These are phyloP conservation scores for Gossypium thurberi DNA, from an alignment of 345 rosid genomes.

Conservation along the genomic window DNA sequence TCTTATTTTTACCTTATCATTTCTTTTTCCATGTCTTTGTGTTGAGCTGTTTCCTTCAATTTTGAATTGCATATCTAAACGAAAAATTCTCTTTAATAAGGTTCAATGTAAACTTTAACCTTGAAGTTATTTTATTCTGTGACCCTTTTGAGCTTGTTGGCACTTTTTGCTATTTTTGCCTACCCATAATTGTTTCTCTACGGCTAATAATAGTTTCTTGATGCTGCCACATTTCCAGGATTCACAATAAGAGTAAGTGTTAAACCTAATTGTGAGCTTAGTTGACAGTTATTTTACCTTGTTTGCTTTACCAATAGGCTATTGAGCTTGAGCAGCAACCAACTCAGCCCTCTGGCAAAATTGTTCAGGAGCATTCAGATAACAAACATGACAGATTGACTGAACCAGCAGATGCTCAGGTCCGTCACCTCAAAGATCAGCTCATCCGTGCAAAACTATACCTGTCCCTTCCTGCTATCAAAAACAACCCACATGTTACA, in stretches of 20 bases:
- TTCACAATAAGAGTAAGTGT: not conserved
- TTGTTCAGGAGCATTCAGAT: slow-evolving; percentile 24
- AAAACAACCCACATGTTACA: slow-evolving; percentile 54
- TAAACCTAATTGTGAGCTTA: not conserved
- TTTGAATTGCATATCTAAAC: not conserved
- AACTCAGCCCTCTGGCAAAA: slow-evolving; percentile 22
- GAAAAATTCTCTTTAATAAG: not conserved
- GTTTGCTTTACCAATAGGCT: slow-evolving; percentile 21
- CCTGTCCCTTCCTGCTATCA: slow-evolving; percentile 72
- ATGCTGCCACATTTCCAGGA: not conserved
- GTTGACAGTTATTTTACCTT: not conserved
- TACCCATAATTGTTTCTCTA: not conserved
- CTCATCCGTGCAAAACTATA: slow-evolving; percentile 83
- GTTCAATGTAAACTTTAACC: not conserved
- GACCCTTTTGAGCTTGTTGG: not conserved
- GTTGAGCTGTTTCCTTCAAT: not conserved
- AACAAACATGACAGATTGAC: slow-evolving; percentile 29
- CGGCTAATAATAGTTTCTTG: not conserved
- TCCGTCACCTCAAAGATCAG: slow-evolving; percentile 82
- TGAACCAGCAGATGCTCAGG: slow-evolving; percentile 53
- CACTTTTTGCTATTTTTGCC: not conserved
- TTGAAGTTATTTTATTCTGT: not conserved
- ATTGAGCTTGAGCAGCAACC: slow-evolving; percentile 29
- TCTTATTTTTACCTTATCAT: not conserved
- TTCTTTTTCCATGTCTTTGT: not conserved